Evolutionary conservation across 2,329 filamentous ascomycete species (phyloP).

Genomic region (Fusarium dlaminii): DNA sequence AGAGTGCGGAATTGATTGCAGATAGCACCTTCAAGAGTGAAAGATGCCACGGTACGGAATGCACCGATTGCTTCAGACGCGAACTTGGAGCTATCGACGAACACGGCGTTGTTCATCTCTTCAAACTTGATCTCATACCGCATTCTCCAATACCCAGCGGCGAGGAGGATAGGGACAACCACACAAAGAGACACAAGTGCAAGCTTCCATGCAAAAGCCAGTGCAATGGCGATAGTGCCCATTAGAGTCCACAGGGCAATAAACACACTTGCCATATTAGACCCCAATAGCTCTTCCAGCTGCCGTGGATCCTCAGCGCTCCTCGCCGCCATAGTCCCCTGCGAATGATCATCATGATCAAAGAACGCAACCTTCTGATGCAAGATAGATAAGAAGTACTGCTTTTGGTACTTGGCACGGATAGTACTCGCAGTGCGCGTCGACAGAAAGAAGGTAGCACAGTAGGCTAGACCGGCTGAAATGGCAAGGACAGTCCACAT

Average conservation of each 20-base stretch:
- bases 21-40: slow-evolving; percentile 76
- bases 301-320: slow-evolving; percentile 66
- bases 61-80: slow-evolving; percentile 78
- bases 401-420: slow-evolving; percentile 63
- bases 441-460: not conserved
- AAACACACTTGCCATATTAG: slow-evolving; percentile 70
- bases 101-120: slow-evolving; percentile 72
- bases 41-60: slow-evolving; percentile 75
- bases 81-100: slow-evolving; percentile 77
- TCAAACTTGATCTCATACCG: slow-evolving; percentile 72
- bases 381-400: slow-evolving; percentile 68
- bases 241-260: slow-evolving; percentile 72
- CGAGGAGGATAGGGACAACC: slow-evolving; percentile 60
- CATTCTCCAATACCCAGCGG: slow-evolving; percentile 60
- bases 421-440: not conserved
- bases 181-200: slow-evolving; percentile 73
- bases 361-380: slow-evolving; percentile 68
- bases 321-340: slow-evolving; percentile 67
- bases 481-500: slow-evolving; percentile 3
- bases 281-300: slow-evolving; percentile 68
- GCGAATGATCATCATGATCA: slow-evolving; percentile 66
- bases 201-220: slow-evolving; percentile 80
- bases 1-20: slow-evolving; percentile 67
- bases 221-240: slow-evolving; percentile 72
- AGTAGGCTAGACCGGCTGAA: not conserved